Base-by-base conservation (phyloP, 2,329 filamentous ascomycete species). In the Cucurbitaria berberidis region DNA sequence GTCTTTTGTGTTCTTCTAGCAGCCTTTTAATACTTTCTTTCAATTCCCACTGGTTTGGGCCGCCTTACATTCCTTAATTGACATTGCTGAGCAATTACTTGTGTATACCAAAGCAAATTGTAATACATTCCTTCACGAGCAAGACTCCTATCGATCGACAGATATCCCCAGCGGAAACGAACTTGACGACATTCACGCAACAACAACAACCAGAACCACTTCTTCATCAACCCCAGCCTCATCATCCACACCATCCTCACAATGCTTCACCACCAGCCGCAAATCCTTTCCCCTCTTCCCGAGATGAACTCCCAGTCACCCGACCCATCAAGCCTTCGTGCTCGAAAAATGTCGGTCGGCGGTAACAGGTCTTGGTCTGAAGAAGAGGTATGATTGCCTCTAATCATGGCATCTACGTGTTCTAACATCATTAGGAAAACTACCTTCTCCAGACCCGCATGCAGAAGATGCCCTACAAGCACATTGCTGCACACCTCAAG, bases 391-490 rank as follows among this genome's bases (percentile, higher is more conserved):
- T 66, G 82, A 32, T 7, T 1, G 38, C 45, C 21, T 40, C 16
- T 26, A 27, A 30, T 19, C n/a, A 19, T 3, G 35, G 0, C 10
- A 7, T 35, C 0, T n/a, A 21, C 26, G 19, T 7, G n/a, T 5
- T 24, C 63, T 74, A 45, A 72, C 65, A 51, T 10, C n/a, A 30
- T 42, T 59, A 93, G 90, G 91, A 95, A 78, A 84, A 87, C 52
- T 95, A 93, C 74, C 86, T 95, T 48, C 83, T 95, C 56, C 89
- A 92, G 76, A 93, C 89, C 55, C 89, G 90, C 53, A 84, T 90
- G 68, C 89, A 93, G 69, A 93, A 93, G 78, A 91, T 93, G 86
- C 90, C 90, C 0, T 95, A 95, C 78, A 95, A 93, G 81, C 89
- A 93, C 73, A 95, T 95, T 71, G 90, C 90, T 53, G 85, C 88